Base-by-base conservation (phyloP, 768 basidiomycete genomes). In the Coprinopsis sp. region DNA sequence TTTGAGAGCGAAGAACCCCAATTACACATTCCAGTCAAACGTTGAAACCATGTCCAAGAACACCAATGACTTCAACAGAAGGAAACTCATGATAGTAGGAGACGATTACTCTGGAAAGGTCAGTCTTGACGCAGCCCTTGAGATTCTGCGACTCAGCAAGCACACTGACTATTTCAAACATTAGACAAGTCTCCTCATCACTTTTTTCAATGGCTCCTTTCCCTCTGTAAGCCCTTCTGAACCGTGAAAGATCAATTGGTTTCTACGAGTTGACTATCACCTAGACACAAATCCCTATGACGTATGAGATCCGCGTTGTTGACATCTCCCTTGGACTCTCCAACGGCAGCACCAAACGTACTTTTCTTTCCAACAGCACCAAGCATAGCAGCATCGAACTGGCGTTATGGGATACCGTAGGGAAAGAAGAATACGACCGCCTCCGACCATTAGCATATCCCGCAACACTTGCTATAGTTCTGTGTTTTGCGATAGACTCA, bases 251-350 rank as follows among this genome's bases (percentile, higher is more conserved):
- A n/a, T n/a, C n/a, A n/a, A n/a, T n/a, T n/a, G n/a, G n/a, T n/a
- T n/a, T n/a, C n/a, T n/a, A n/a, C n/a, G n/a, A n/a, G n/a, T n/a
- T n/a, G n/a, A 6, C 16, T 8, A 7, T 37, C 21, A 8, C 7
- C 4, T 56, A 97, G 95, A 96, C 97, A 58, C 98, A 98, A 64
- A 93, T 98, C 54, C 96, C 96, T 39, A 99, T 96, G 49, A 96
- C 98, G 43, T 99, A 98, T 58, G 95, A 99, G 78, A 97, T 96
- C 82, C 96, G 96, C 67, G 94, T 96, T 46, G 95, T 95, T 56
- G 94, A 98, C 66, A 93, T 98, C 39, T 92, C 96, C 66, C 93
- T 98, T 52, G 95, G n/a, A n/a, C n/a, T n/a, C n/a, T n/a, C n/a
- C n/a, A n/a, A n/a, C n/a, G n/a, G n/a, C n/a, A n/a, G n/a, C n/a